Base-by-base conservation (phyloP, 2,329 filamentous ascomycete genomes). In the Stemphylium beticola region DNA sequence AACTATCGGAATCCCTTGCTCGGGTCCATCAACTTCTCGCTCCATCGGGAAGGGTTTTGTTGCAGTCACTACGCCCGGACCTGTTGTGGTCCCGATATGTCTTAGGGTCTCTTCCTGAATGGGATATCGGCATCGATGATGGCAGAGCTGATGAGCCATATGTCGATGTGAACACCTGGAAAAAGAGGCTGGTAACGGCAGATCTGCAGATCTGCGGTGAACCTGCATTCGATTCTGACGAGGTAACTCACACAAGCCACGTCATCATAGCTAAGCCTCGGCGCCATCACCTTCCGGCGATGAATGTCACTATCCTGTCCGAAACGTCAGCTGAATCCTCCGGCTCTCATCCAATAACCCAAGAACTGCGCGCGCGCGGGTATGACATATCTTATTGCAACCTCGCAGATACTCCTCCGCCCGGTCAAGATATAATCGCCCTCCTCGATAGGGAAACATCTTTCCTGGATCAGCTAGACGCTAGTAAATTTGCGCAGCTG, bases 11-110 rank as follows among this genome's bases (percentile, higher is more conserved):
- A 6, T 26, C 48, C 4, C 48, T 50, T 4, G 14, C 10, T 6
- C 31, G 61, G n/a, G 24, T 60, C 3, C 43, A 41, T 17, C 38
- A 37, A 15, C 49, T 68, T 3, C 48, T 68, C 1, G 14, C 32
- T 12, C 77, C 79, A 0, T 76, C 74, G 3, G 81, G 81, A 0
- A 71, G 76, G 20, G 61, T 84, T 0, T 31, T 82, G 3, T 33
- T 81, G 0, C 55, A 76, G 7, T 80, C 83, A 51, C 57, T 78
- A 2, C 71, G 66, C 4, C 45, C 65, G 11, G 55, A 15, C 5
- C 24, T 57, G 2, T 64, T 38, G n/a, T 48, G 44, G 48, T 33
- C 34, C 7, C 47, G 51, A 3, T 53, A 17, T 37, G 52, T 75
- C 17, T 62, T 78, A n/a, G 72, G 71, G 15, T 58, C 57, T 0